A percentile compares a stretch with the other conserved stretches of the same genome.
phyloP scores from a whole-genome alignment of 106 monocot species.

The Dendrobium chrysotoxum region DNA sequence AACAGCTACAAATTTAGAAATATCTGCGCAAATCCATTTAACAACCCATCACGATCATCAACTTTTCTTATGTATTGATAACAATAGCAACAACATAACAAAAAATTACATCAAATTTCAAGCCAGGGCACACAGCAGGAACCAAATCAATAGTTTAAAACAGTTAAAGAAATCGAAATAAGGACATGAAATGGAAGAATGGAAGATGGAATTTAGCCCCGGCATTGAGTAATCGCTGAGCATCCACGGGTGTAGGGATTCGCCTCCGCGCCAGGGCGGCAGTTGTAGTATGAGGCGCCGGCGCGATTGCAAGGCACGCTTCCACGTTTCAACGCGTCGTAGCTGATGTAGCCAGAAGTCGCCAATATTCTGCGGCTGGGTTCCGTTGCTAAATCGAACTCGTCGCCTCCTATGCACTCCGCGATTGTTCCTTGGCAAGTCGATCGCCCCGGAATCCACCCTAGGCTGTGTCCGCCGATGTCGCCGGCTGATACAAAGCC shows the following conservation, averaged over 20 bases:
- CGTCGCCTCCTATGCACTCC: slow-evolving; percentile 20
- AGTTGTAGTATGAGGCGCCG: slow-evolving; percentile 68
- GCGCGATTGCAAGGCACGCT: slow-evolving; percentile 38
- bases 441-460: slow-evolving; percentile 16
- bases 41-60: neutral
- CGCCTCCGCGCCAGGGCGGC: slow-evolving; percentile 44
- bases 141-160: neutral
- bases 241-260: slow-evolving; percentile 62
- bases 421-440: slow-evolving; percentile 22
- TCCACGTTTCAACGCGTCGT: slow-evolving; percentile 39
- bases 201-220: slow-evolving; percentile 7
- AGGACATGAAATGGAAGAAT: neutral
- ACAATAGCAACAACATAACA: neutral
- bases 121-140: neutral
- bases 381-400: slow-evolving; percentile 47
- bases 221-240: slow-evolving; percentile 50
- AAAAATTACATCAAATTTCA: neutral
- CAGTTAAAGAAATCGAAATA: neutral
- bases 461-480: neutral
- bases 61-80: neutral
- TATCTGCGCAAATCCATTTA: neutral
- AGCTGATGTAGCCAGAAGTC: slow-evolving; percentile 47
- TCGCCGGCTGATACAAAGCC: neutral
- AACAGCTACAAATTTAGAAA: neutral
- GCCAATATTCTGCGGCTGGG: slow-evolving; percentile 40